A percentile compares a stretch with the other conserved stretches of the same genome.
These are phyloP conservation scores for Lentithecium fluviatile DNA, from an alignment of 495 filamentous ascomycete species.

Conservation along the genomic window DNA sequence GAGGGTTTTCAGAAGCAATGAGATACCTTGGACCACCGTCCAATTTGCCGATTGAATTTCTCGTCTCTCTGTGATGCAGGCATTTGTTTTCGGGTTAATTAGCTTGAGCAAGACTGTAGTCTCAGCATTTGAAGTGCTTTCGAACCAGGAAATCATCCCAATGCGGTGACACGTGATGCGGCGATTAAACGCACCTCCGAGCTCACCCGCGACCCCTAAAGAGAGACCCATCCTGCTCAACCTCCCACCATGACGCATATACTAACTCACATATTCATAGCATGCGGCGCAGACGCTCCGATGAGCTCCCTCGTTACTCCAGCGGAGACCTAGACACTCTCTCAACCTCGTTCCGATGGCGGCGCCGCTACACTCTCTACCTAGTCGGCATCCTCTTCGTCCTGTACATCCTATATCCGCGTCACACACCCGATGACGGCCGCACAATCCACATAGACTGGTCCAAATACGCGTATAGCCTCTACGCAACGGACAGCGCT, in stretches of 20 bases:
- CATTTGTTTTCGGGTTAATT: too few species aligned
- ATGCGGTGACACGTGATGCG: slow-evolving; percentile 5
- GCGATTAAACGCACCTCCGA: slow-evolving; percentile 20
- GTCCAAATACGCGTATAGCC: slow-evolving; percentile 40
- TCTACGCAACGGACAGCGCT: slow-evolving; percentile 43
- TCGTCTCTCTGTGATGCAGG: neutral
- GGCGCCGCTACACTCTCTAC: slow-evolving; percentile 18
- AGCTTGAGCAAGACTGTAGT: neutral
- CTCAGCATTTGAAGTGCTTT: neutral
- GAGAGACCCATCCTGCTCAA: neutral
- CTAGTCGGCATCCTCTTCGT: slow-evolving; percentile 21
- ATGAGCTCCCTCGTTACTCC: slow-evolving; percentile 30
- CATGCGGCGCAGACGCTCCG: slow-evolving; percentile 33
- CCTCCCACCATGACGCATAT: slow-evolving; percentile 17
- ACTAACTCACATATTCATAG: slow-evolving; percentile 1
- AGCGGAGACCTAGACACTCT: neutral
- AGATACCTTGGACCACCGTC: neutral
- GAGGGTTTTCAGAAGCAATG: neutral
- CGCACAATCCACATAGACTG: slow-evolving; percentile 23
- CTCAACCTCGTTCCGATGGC: slow-evolving; percentile 25
- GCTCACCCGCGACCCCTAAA: slow-evolving; percentile 8
- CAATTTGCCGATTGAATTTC: neutral
- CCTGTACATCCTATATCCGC: slow-evolving; percentile 15
- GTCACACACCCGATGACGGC: neutral
- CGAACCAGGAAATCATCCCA: neutral